Evolutionary conservation across 257 asterid genomes (phyloP).

Genomic region (Primulina eburnea): DNA sequence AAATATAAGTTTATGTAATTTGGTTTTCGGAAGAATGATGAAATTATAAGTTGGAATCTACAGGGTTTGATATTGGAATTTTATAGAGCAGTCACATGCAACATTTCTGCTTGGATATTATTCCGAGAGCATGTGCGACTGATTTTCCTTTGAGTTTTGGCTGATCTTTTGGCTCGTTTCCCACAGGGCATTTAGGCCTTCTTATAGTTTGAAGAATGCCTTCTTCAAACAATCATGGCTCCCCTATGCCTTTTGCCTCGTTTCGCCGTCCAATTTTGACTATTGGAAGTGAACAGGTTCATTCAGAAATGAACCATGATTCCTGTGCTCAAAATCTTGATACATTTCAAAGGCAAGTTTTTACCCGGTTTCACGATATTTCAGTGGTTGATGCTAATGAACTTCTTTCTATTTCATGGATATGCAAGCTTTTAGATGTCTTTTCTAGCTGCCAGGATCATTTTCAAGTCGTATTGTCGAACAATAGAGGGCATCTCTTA

Average conservation of each 20-base stretch:
- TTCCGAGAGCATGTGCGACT: background rate
- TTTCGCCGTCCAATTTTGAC: constrained; percentile 77
- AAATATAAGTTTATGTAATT: background rate
- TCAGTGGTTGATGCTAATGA: constrained; percentile 51
- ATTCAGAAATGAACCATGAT: constrained; percentile 52
- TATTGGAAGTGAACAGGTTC: constrained; percentile 56
- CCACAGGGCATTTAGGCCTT: constrained; percentile 30
- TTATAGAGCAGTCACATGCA: constrained; percentile 1
- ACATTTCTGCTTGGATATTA: background rate
- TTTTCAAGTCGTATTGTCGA: constrained; percentile 41
- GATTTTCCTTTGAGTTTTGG: constrained; percentile 11
- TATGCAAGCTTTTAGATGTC: constrained; percentile 60
- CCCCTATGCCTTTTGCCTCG: constrained; percentile 61
- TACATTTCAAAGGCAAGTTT: constrained; percentile 57
- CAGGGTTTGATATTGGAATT: constrained; percentile 1
- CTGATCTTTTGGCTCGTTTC: constrained; percentile 2
- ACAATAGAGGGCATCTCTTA: constrained; percentile 42
- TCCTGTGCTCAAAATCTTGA: constrained; percentile 41
- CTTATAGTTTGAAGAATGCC: constrained; percentile 51
- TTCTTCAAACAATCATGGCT: constrained; percentile 58
- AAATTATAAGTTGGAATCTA: constrained; percentile 6
- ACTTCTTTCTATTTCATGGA: constrained; percentile 80
- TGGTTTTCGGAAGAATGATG: constrained; percentile 6
- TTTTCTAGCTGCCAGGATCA: constrained; percentile 63
- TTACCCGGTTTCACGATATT: constrained; percentile 51